Conservation (phyloP, 768 basidiomycete genomes). For the Naganishia onofrii region DNA sequence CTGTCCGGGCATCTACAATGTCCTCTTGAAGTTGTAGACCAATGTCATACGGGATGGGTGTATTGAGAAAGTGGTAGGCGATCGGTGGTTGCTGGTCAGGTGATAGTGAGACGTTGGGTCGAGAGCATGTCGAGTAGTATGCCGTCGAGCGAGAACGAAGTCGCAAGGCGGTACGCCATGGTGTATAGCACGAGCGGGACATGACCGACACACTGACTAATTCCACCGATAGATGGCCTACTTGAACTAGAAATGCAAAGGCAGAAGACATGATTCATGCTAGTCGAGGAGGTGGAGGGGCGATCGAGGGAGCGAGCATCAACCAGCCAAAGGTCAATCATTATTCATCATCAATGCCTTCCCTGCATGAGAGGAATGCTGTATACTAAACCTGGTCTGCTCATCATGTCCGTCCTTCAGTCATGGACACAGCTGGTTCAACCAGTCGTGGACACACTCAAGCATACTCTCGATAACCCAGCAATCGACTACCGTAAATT, state of each 20-base stretch:
- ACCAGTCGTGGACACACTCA: conserved; percentile 12
- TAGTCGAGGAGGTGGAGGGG: background rate
- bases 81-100: conserved; percentile 56
- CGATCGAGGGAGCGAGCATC: background rate
- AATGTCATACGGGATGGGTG: conserved; percentile 70
- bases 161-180: background rate
- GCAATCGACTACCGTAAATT: conserved; percentile 32
- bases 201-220: background rate
- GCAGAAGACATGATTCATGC: background rate
- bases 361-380: background rate
- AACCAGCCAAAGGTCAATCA: background rate
- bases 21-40: conserved; percentile 53
- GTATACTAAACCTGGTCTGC: background rate
- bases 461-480: conserved; percentile 25
- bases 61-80: conserved; percentile 70
- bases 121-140: background rate
- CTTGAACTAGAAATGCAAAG: too few species aligned
- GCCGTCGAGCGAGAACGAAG: background rate
- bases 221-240: too few species aligned
- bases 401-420: conserved; percentile 18
- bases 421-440: conserved; percentile 3
- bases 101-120: background rate
- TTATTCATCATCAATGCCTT: too few species aligned
- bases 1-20: conserved; percentile 42
- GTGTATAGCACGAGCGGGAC: background rate